A percentile compares a stretch with the other conserved stretches of the same genome.
Evolutionary conservation across 1,284 basidiomycete genomes (phyloP).

Genomic region (Trichosporon inkin): DNA sequence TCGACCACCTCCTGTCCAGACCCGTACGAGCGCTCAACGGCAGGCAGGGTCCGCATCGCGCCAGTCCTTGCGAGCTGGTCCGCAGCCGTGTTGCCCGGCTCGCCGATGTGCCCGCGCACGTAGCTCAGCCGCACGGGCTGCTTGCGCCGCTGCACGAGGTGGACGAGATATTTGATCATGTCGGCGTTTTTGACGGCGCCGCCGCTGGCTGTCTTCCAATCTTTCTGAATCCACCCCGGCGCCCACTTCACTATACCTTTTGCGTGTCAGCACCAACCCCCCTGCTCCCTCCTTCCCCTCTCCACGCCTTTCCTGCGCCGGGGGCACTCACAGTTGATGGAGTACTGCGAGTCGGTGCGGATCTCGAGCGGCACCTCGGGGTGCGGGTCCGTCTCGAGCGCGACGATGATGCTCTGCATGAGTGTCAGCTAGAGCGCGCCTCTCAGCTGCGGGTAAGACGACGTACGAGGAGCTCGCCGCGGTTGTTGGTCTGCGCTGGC

Average conservation of each 20-base stretch:
- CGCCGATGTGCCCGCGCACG: slow-evolving; percentile 43
- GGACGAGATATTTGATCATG: slow-evolving; percentile 48
- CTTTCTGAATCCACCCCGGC: slow-evolving; percentile 44
- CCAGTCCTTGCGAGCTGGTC: slow-evolving; percentile 46
- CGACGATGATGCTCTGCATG: slow-evolving; percentile 47
- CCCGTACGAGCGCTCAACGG: slow-evolving; percentile 25
- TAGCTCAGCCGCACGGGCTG: slow-evolving; percentile 44
- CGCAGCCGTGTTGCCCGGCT: slow-evolving; percentile 47
- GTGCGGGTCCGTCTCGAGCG: slow-evolving; percentile 46
- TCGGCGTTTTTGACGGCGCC: slow-evolving; percentile 46
- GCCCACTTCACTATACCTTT: slow-evolving; percentile 48
- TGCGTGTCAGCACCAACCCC: background rate
- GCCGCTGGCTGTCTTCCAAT: slow-evolving; percentile 30
- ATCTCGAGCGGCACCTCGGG: slow-evolving; percentile 49
- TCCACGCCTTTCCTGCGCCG: background rate
- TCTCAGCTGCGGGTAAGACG: background rate
- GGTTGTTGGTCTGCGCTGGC: slow-evolving; percentile 49
- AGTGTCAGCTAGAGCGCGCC: background rate
- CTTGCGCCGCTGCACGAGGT: slow-evolving; percentile 36
- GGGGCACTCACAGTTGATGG: slow-evolving; percentile 41
- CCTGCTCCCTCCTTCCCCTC: no score
- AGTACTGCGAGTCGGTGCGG: slow-evolving; percentile 50
- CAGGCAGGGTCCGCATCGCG: slow-evolving; percentile 28
- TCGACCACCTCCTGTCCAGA: slow-evolving; percentile 52
- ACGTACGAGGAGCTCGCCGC: slow-evolving; percentile 50